Evolutionary conservation across 805 yeast genomes (phyloP), one percentile per base, ranked within the genome.

Genomic region (Cyberlindnera xishuangbannaensis): DNA sequence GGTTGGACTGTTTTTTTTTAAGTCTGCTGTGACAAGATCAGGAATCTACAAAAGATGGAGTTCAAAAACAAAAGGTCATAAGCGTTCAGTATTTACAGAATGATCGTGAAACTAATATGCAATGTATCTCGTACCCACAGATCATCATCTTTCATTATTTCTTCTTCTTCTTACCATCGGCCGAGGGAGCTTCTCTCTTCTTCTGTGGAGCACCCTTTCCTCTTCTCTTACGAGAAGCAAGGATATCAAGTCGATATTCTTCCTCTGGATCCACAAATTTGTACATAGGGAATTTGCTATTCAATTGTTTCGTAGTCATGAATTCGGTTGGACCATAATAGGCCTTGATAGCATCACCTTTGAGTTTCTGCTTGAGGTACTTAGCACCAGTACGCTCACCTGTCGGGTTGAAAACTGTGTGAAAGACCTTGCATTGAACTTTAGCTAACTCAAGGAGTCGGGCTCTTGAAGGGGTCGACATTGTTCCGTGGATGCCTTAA

Each of bases 121-220:
- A 9, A 20, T 9, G 12, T n/a, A n/a, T n/a, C n/a, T n/a, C n/a
- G n/a, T n/a, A n/a, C n/a, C n/a, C n/a, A n/a, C n/a, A n/a, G n/a
- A n/a, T n/a, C n/a, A n/a, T n/a, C n/a, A n/a, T n/a, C n/a, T n/a
- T n/a, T n/a, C 23, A 20, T 41, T 27, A 47, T 47, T 57, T 53
- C 53, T 60, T 63, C 62, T 69, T 70, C 37, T 61, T 61, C 36
- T 60, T 60, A 24, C 53, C 51, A 18, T 60, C 60, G 16, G 62
- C 64, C 27, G 51, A 44, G 18, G 58, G 57, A 11, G 50, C 55
- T 45, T 66, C 71, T 48, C 68, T 72, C 62, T 71, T 74, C 68
- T 83, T 83, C 67, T 78, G 74, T 48, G 92, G 94, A 10, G 92
- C 86, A 58, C 90, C 88, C 61, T 83, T 83, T 60, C 85, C 88